Evolutionary conservation across 2,329 filamentous ascomycete genomes (phyloP).

Genomic region (Orbilia oligospora): DNA sequence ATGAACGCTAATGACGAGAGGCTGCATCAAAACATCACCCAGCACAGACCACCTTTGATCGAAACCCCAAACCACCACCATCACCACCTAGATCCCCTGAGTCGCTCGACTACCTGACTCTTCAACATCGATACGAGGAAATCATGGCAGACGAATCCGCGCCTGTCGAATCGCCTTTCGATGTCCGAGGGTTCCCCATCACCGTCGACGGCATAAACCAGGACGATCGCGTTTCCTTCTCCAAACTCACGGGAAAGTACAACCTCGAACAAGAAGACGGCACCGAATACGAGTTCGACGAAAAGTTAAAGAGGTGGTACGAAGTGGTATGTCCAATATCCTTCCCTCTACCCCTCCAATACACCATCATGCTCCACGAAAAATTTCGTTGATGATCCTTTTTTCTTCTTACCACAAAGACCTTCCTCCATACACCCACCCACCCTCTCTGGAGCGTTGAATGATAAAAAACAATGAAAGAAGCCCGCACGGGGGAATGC

Average conservation of each 20-base stretch:
- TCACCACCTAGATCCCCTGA: not conserved
- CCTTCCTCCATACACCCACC: constrained; percentile 22
- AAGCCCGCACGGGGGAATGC: constrained; percentile 37
- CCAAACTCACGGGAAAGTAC: constrained; percentile 84
- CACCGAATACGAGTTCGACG: constrained; percentile 86
- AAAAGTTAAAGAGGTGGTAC: constrained; percentile 80
- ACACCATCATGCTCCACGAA: constrained; percentile 43
- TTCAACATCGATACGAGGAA: not conserved
- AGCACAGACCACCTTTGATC: constrained; percentile 5
- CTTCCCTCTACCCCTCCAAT: constrained; percentile 48
- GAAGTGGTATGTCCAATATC: constrained; percentile 70
- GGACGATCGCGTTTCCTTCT: constrained; percentile 88
- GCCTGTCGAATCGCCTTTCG: constrained; percentile 40
- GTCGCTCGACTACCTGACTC: constrained; percentile 2
- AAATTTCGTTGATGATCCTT: constrained; percentile 54
- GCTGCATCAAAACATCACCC: constrained; percentile 33
- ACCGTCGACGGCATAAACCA: constrained; percentile 78
- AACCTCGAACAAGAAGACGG: constrained; percentile 88
- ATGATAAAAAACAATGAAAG: not conserved
- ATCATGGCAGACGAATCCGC: constrained; percentile 47
- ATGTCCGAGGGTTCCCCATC: constrained; percentile 70
- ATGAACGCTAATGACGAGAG: constrained; percentile 25
- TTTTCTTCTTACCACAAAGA: constrained; percentile 38
- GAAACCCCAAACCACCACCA: constrained; percentile 6
- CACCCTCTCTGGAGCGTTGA: constrained; percentile 21